Percentiles rank a stretch among this genome's conserved stretches.
Conservation (phyloP, 2,329 filamentous ascomycete species). For the Colletotrichum endophyticum region DNA sequence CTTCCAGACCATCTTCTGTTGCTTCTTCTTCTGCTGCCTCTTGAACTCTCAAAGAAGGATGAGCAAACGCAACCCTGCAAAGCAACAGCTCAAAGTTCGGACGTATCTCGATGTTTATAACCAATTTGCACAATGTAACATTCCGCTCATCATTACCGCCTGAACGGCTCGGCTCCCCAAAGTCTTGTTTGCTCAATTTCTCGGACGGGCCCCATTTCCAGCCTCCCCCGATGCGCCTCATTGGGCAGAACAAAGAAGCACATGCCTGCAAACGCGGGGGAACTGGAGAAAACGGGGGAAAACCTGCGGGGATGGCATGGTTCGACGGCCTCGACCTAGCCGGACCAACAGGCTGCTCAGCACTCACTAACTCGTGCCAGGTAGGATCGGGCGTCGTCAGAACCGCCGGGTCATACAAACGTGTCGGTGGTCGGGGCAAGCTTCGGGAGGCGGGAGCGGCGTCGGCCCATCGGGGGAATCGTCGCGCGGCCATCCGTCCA, state of each 20-base stretch:
- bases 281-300: not conserved
- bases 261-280: conserved; percentile 1
- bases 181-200: not conserved
- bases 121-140: not conserved
- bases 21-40: too few species aligned
- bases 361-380: not conserved
- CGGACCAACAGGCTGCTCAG: not conserved
- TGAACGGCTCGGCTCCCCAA: not conserved
- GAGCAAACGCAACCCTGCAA: not conserved
- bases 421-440: not conserved
- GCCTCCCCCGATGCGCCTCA: not conserved
- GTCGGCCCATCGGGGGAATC: conserved; percentile 4
- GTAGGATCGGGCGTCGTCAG: conserved; percentile 2
- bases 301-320: not conserved
- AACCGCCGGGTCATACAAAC: not conserved
- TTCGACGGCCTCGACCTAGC: not conserved
- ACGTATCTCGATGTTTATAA: not conserved
- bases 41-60: not conserved
- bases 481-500: conserved; percentile 2
- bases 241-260: not conserved
- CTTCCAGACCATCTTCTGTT: not conserved
- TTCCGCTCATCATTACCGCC: not conserved
- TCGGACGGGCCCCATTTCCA: not conserved
- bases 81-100: not conserved
- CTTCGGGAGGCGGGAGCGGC: not conserved